Conservation (phyloP, 2,329 filamentous ascomycete species). For the Phoma sp. region DNA sequence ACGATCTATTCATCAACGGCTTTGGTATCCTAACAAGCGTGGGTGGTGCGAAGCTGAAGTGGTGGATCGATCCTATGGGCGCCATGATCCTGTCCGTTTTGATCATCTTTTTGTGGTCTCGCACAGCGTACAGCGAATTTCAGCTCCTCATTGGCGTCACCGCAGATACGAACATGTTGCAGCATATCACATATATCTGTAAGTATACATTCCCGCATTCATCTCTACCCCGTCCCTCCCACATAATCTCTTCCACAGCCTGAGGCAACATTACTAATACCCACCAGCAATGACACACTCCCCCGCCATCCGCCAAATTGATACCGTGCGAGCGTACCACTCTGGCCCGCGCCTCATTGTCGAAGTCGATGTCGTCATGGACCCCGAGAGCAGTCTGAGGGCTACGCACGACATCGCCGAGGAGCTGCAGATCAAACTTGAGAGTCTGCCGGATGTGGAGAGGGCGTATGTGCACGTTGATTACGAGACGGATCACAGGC, state of each 20-base stretch:
- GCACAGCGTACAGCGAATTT: conserved; percentile 88
- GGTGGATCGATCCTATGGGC: conserved; percentile 96
- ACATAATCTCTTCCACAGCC: too few relatives aligned
- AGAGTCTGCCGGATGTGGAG: conserved; percentile 90
- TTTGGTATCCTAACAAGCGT: conserved; percentile 90
- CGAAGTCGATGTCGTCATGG: conserved; percentile 97
- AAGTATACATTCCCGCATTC: conserved; percentile 36
- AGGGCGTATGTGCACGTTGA: conserved; percentile 96
- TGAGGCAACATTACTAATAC: neutral
- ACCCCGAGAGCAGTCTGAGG: conserved; percentile 70
- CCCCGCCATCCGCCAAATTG: conserved; percentile 78
- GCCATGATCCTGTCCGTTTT: conserved; percentile 82
- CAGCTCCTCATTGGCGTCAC: conserved; percentile 88
- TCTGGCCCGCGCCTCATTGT: conserved; percentile 87
- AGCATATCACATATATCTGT: conserved; percentile 95
- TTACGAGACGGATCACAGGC: conserved; percentile 94
- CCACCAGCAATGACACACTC: conserved; percentile 80
- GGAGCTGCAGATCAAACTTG: conserved; percentile 90
- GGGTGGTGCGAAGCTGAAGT: conserved; percentile 84
- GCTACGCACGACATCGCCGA: conserved; percentile 94
- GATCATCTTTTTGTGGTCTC: conserved; percentile 81
- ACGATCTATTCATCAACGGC: conserved; percentile 96
- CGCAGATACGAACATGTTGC: conserved; percentile 83
- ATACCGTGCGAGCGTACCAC: conserved; percentile 95
- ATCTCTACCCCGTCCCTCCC: too few relatives aligned